Conservation (phyloP, 306 rosid species). For the Dalbergia cultrata region DNA sequence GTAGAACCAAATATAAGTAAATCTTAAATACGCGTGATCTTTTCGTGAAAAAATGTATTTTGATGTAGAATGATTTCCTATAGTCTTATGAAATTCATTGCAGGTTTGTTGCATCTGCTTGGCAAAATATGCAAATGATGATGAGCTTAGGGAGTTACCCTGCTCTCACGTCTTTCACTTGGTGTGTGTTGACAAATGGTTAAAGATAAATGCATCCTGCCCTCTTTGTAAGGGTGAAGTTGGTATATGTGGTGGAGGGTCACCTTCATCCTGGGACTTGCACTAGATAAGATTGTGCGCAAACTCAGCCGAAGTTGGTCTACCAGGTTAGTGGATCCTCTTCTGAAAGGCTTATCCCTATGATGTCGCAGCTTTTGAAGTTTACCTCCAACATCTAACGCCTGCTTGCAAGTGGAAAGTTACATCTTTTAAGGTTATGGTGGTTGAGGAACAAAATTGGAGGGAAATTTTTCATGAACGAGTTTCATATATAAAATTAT, state of each 20-base stretch:
- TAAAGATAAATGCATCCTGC: conserved; percentile 69
- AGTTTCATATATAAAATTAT: too few species aligned
- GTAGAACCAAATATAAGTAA: neutral
- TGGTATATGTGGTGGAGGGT: conserved; percentile 38
- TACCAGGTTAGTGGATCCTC: too few species aligned
- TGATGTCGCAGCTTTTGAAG: conserved; percentile 36
- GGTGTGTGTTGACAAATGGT: conserved; percentile 72
- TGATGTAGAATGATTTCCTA: neutral
- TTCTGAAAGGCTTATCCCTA: neutral
- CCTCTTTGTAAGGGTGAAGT: conserved; percentile 69
- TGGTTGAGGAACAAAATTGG: too few species aligned
- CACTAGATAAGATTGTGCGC: conserved; percentile 35
- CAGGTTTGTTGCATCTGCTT: conserved; percentile 76
- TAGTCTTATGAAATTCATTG: conserved; percentile 15
- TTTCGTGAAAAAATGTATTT: neutral
- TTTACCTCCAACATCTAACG: conserved; percentile 17
- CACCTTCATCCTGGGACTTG: conserved; percentile 48
- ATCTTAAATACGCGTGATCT: neutral
- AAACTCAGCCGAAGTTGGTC: too few species aligned
- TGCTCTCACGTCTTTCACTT: conserved; percentile 68
- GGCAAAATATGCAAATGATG: conserved; percentile 63
- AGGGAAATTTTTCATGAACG: too few species aligned
- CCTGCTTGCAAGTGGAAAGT: conserved; percentile 5
- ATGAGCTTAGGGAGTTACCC: conserved; percentile 69
- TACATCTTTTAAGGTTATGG: neutral